These are phyloP conservation scores for Globisporangium okanoganense DNA, from an alignment of 352 stramenopile genomes.

Conservation along the genomic window DNA sequence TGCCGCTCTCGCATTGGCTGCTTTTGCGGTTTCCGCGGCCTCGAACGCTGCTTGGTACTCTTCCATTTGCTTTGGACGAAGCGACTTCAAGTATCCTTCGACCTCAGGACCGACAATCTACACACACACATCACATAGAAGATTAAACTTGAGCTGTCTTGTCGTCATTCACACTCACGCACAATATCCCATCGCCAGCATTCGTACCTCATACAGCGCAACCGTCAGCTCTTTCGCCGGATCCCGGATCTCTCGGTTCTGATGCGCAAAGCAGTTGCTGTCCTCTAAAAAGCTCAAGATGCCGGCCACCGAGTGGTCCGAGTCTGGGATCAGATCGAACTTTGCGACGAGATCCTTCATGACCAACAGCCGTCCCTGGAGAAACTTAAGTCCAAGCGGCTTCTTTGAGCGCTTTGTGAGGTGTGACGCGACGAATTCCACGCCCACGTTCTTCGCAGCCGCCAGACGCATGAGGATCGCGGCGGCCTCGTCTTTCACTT, in stretches of 20 bases:
- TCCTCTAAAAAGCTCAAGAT: slow-evolving; percentile 84
- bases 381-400: slow-evolving; percentile 61
- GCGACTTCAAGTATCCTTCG: slow-evolving; percentile 70
- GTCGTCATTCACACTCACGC: no score
- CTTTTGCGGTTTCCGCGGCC: slow-evolving; percentile 43
- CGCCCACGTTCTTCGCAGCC: slow-evolving; percentile 59
- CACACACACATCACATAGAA: background rate
- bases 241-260: slow-evolving; percentile 87
- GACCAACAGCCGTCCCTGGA: slow-evolving; percentile 57
- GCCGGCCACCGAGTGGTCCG: slow-evolving; percentile 46
- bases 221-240: slow-evolving; percentile 86
- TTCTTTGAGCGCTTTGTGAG: slow-evolving; percentile 75
- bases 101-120: slow-evolving; percentile 57
- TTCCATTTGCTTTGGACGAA: slow-evolving; percentile 89
- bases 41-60: slow-evolving; percentile 90
- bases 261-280: slow-evolving; percentile 82
- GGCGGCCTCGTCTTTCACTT: slow-evolving; percentile 68
- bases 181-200: background rate
- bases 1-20: slow-evolving; percentile 15
- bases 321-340: slow-evolving; percentile 46
- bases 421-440: slow-evolving; percentile 56
- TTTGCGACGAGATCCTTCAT: slow-evolving; percentile 56
- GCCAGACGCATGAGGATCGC: slow-evolving; percentile 40
- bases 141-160: background rate
- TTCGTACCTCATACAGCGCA: slow-evolving; percentile 49